Evolutionary conservation across 306 rosid species (phyloP).

Genomic region (Corylus americana): DNA sequence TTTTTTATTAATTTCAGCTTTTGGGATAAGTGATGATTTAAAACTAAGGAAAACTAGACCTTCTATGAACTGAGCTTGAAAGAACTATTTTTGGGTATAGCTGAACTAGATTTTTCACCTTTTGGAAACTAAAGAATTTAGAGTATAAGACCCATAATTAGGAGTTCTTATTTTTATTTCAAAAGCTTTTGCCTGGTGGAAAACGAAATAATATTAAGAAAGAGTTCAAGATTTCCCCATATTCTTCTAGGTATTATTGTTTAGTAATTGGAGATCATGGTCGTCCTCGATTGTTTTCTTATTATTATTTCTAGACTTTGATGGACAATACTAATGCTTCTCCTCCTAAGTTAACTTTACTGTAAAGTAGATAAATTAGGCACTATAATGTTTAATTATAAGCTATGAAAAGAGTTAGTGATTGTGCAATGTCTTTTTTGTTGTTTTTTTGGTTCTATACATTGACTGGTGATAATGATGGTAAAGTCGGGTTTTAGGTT

Average conservation of each 20-base stretch:
- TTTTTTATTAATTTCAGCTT: too few relatives aligned
- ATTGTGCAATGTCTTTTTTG: neutral
- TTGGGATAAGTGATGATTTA: too few relatives aligned
- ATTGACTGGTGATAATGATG: neutral
- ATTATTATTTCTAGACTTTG: neutral
- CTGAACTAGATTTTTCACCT: neutral
- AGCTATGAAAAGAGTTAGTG: neutral
- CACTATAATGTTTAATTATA: neutral
- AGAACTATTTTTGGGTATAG: neutral
- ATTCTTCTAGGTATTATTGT: neutral
- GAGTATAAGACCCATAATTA: neutral
- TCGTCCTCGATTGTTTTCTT: neutral
- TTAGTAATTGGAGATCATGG: neutral
- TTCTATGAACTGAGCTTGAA: neutral
- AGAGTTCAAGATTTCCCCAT: neutral
- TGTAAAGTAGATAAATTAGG: neutral
- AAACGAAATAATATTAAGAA: neutral
- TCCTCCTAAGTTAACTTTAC: neutral
- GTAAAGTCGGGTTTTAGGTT: conserved; percentile 43
- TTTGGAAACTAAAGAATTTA: neutral
- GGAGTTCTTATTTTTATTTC: neutral
- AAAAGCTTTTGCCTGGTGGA: neutral
- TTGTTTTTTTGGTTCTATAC: neutral
- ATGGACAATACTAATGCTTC: neutral
- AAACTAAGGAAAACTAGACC: neutral